These are phyloP conservation scores for Blepharisma stoltei DNA, from an alignment of 73 alveolate species.

Conservation along the genomic window DNA sequence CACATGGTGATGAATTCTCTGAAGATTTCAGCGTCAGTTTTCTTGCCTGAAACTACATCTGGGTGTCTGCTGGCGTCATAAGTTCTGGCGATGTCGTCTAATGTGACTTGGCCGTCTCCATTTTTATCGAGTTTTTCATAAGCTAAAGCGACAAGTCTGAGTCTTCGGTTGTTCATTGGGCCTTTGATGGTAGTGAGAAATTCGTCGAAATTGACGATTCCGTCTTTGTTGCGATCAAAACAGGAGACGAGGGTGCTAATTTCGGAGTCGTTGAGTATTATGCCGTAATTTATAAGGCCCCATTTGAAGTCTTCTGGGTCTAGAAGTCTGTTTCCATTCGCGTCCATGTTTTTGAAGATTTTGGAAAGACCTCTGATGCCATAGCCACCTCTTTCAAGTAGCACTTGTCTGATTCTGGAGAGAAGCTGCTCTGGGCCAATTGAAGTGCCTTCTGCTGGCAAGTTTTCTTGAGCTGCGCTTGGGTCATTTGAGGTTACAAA, in stretches of 20 bases:
- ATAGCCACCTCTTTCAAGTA: slow-evolving; percentile 49
- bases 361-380: slow-evolving; percentile 74
- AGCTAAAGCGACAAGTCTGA: slow-evolving; percentile 64
- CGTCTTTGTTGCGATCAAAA: slow-evolving; percentile 78
- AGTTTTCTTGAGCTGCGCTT: slow-evolving; percentile 40
- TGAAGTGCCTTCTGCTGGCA: slow-evolving; percentile 32
- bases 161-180: slow-evolving; percentile 67
- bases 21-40: slow-evolving; percentile 62
- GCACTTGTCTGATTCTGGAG: slow-evolving; percentile 38
- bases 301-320: slow-evolving; percentile 66
- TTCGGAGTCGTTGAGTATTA: slow-evolving; percentile 60
- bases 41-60: slow-evolving; percentile 63
- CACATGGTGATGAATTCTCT: slow-evolving; percentile 65
- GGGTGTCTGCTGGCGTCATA: slow-evolving; percentile 78
- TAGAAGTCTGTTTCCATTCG: slow-evolving; percentile 59
- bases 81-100: slow-evolving; percentile 78
- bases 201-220: slow-evolving; percentile 75
- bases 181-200: slow-evolving; percentile 69
- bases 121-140: slow-evolving; percentile 72
- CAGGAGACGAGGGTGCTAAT: slow-evolving; percentile 39
- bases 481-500: slow-evolving; percentile 57
- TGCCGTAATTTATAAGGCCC: slow-evolving; percentile 72
- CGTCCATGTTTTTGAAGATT: slow-evolving; percentile 73
- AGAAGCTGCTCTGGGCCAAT: slow-evolving; percentile 40
- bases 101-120: slow-evolving; percentile 71